Conservation (phyloP, 208 protist species). For the Leishmania braziliensis region DNA sequence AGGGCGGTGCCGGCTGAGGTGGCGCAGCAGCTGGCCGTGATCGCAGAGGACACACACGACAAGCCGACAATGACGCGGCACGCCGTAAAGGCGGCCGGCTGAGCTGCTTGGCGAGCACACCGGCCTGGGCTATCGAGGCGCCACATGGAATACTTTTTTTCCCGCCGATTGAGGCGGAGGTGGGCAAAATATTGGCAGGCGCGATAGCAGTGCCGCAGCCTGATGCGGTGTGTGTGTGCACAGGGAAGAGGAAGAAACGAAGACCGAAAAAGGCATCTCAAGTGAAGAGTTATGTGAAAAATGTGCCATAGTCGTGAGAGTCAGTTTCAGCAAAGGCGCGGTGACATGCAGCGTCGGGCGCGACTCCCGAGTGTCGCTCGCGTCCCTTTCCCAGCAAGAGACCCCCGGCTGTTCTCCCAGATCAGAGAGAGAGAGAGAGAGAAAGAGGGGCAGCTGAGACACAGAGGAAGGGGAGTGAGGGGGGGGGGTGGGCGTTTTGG, state of each 20-base stretch:
- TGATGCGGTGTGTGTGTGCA: neutral
- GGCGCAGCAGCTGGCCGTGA: neutral
- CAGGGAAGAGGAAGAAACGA: neutral
- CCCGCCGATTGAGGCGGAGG: neutral
- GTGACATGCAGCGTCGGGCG: neutral
- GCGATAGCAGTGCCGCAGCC: neutral
- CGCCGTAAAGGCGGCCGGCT: conserved; percentile 5
- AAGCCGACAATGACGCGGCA: conserved; percentile 4
- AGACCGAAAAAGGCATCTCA: neutral
- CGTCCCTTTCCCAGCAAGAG: neutral
- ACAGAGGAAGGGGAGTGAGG: neutral
- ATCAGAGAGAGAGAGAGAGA: neutral
- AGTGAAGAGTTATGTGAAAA: neutral
- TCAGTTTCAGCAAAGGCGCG: neutral
- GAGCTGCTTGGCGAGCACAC: neutral
- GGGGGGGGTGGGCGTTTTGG: neutral
- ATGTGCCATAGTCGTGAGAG: neutral
- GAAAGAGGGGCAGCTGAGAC: neutral
- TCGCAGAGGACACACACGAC: neutral
- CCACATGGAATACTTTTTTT: neutral
- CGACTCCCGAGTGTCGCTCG: neutral
- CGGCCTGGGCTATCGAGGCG: neutral
- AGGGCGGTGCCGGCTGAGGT: conserved; percentile 2
- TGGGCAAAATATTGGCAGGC: neutral
- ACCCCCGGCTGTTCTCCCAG: neutral